These are phyloP conservation scores for Colletotrichum navitas DNA, from an alignment of 2,329 filamentous ascomycete species.

Conservation along the genomic window DNA sequence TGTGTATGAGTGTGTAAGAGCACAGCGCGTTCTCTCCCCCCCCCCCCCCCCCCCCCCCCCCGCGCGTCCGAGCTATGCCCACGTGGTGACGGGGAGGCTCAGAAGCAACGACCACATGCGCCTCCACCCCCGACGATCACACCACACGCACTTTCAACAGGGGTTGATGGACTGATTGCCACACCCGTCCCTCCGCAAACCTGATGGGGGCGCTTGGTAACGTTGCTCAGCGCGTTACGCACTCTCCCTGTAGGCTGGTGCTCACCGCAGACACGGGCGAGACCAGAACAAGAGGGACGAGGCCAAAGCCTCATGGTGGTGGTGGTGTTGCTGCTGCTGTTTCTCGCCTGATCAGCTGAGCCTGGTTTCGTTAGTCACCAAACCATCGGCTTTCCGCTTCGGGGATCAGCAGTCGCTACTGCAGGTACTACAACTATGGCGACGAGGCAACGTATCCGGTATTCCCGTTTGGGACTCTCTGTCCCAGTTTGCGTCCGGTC, in stretches of 20 bases:
- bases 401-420: slow-evolving; percentile 22
- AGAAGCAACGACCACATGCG: slow-evolving; percentile 5
- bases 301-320: neutral
- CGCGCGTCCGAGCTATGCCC: slow-evolving; percentile 22
- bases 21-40: neutral
- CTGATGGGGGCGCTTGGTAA: neutral
- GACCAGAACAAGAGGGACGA: neutral
- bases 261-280: slow-evolving; percentile 6
- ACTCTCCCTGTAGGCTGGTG: neutral
- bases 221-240: slow-evolving; percentile 6
- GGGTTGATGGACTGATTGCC: slow-evolving; percentile 25
- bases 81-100: slow-evolving; percentile 38
- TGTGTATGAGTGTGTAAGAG: neutral
- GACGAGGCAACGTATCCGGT: slow-evolving; percentile 1
- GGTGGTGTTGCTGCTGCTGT: neutral
- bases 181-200: slow-evolving; percentile 20
- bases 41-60: neutral
- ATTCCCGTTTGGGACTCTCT: slow-evolving; percentile 2
- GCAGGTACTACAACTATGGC: slow-evolving; percentile 23
- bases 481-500: slow-evolving; percentile 14
- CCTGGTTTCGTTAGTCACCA: slow-evolving; percentile 9
- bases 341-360: slow-evolving; percentile 12
- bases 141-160: slow-evolving; percentile 8
- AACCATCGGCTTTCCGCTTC: slow-evolving; percentile 9
- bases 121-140: slow-evolving; percentile 38